phyloP scores from a whole-genome alignment of 805 yeast genomes.

The Deakozyma indianensis region DNA sequence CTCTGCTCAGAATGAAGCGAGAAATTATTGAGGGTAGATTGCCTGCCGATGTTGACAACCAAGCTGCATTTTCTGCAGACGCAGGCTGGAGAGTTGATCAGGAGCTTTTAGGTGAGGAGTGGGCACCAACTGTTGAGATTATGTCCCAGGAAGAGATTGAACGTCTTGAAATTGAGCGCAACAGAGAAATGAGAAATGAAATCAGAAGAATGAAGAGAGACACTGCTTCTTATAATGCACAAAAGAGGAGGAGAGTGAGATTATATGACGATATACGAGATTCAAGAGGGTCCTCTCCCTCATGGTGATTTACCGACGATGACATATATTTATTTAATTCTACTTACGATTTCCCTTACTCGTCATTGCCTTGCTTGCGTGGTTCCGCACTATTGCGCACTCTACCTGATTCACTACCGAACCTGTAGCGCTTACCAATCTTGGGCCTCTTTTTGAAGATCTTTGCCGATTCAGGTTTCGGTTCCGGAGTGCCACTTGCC shows the following conservation, averaged over 20 bases:
- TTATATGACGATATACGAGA: background rate
- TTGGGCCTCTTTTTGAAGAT: no score
- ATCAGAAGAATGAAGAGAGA: constrained; percentile 88
- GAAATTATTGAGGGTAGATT: constrained; percentile 64
- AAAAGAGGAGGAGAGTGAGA: background rate
- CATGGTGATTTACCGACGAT: background rate
- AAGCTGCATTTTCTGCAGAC: constrained; percentile 45
- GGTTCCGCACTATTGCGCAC: no score
- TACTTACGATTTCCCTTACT: no score
- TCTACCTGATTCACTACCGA: no score
- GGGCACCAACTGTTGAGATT: constrained; percentile 82
- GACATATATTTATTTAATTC: background rate
- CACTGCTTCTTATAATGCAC: constrained; percentile 30
- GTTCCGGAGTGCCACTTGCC: no score
- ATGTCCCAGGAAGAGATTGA: constrained; percentile 88
- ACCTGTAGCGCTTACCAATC: no score
- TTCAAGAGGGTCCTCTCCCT: background rate
- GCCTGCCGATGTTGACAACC: constrained; percentile 37
- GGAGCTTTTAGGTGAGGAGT: constrained; percentile 62
- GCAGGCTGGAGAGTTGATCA: constrained; percentile 61
- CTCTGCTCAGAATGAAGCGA: constrained; percentile 57
- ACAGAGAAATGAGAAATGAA: constrained; percentile 78
- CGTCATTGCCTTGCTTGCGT: no score
- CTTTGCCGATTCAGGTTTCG: no score
- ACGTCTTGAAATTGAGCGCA: constrained; percentile 87